Evolutionary conservation across 495 filamentous ascomycete species (phyloP), one percentile per base, ranked within the genome.

Genomic region (Podospora pseudopauciseta): DNA sequence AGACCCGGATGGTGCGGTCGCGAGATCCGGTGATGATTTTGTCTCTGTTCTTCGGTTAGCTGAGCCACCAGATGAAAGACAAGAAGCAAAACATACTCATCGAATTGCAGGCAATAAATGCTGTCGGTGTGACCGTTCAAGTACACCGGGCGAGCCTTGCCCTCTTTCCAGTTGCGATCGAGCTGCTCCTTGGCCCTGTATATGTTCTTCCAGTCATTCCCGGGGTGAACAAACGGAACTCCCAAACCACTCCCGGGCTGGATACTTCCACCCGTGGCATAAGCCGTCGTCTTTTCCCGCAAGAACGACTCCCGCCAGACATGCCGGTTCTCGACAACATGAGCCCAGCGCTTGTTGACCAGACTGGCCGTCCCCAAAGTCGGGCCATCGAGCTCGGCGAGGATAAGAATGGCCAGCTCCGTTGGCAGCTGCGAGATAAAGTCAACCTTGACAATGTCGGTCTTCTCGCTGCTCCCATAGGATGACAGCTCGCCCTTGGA

Each of bases 11-110:
- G 0, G 95, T 97, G 72, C 89, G 90, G 76, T 99, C 95, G 67
- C 96, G 89, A 16, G 95, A 97, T 65, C 95, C 95, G 16, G 96
- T 98, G 66, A 99, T 93, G 71, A 98, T 95, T 76, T 98, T 99
- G 72, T 90, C 80, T 76, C 91, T 95, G 73, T 67, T 67, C 27
- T 32, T 4, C 15, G 26, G 69, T 79, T 77, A 77, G 77, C 64
- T 20, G 28, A 68, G 44, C 3, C 5, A 4, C 44, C 71, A 63
- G 63, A 60, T 66, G 16, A 16, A 3, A 23, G 27, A 19, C 20
- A 4, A 60, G 57, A 18, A 44, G 11, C 18, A 15, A 63, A 64
- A 80, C 90, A 68, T 86, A 92, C 90, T 98, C 94, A 76, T 99
- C 95, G 80, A 97, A 99, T 76, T 98, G 95, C 54, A 94, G 88